A percentile compares a stretch with the other conserved stretches of the same genome.
Conservation (phyloP, 228 moss, liverwort and hornwort genomes). For the Sphagnum fallax region DNA sequence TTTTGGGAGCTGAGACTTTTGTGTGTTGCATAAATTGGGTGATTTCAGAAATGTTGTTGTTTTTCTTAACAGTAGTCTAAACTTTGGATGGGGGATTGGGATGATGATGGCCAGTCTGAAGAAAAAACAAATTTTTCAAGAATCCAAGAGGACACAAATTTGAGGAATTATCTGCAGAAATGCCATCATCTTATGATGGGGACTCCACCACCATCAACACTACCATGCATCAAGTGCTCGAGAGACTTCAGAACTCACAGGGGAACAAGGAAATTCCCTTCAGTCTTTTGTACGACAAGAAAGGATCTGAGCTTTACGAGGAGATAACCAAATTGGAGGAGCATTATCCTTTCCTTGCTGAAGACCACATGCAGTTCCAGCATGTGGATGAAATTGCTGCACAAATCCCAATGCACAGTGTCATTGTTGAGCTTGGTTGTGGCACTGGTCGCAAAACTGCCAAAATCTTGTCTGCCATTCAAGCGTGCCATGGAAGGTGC, state of each 20-base stretch:
- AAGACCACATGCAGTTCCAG: conserved; percentile 18
- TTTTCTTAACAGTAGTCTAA: too few relatives aligned
- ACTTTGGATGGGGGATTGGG: too few relatives aligned
- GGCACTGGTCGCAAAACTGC: conserved; percentile 33
- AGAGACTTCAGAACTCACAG: conserved; percentile 5
- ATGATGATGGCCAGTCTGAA: too few relatives aligned
- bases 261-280: conserved; percentile 19
- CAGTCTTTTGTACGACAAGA: conserved; percentile 28
- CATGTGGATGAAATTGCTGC: conserved; percentile 16
- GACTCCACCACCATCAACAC: too few relatives aligned
- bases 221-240: conserved; percentile 4
- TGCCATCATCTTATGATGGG: too few relatives aligned
- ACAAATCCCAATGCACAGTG: conserved; percentile 27
- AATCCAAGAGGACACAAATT: too few relatives aligned
- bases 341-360: conserved; percentile 22
- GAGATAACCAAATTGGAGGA: conserved; percentile 31
- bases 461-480: conserved; percentile 19
- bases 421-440: conserved; percentile 36
- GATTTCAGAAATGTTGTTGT: too few relatives aligned
- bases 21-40: too few relatives aligned
- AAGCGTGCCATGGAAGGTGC: conserved; percentile 31
- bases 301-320: conserved; percentile 38
- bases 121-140: too few relatives aligned
- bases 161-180: not conserved
- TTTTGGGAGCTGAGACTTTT: too few relatives aligned